phyloP scores from a whole-genome alignment of 129 eudicot species.

The Helichrysum umbraculigerum region DNA sequence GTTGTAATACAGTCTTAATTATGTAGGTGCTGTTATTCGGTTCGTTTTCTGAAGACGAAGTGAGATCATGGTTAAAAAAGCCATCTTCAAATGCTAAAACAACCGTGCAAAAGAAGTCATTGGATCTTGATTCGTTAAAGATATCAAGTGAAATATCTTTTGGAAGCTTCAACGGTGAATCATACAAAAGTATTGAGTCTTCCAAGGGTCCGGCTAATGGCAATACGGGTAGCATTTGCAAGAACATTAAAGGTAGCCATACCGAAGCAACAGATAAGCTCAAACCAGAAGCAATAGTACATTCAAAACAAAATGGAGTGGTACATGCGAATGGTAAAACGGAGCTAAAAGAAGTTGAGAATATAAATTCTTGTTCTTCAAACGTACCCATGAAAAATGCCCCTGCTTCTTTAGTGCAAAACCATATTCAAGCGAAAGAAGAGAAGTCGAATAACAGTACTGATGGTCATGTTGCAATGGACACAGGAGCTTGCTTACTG shows the following conservation, averaged over 20 bases:
- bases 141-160: constrained; percentile 38
- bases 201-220: constrained; percentile 21
- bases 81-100: constrained; percentile 34
- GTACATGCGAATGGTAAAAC: constrained; percentile 37
- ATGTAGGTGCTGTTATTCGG: constrained; percentile 77
- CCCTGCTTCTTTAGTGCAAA: constrained; percentile 11
- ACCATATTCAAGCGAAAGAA: constrained; percentile 24
- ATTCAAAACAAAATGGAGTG: constrained; percentile 54
- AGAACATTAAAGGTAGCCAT: constrained; percentile 28
- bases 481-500: constrained; percentile 33
- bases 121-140: constrained; percentile 34
- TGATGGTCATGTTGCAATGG: constrained; percentile 28
- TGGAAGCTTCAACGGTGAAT: constrained; percentile 47
- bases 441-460: constrained; percentile 34
- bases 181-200: constrained; percentile 22
- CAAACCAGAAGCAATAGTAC: constrained; percentile 28
- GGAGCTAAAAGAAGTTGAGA: constrained; percentile 28
- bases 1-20: neutral
- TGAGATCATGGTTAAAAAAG: constrained; percentile 48
- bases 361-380: neutral
- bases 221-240: constrained; percentile 19
- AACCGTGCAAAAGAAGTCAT: constrained; percentile 25
- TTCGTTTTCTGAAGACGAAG: constrained; percentile 92
- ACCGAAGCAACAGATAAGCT: constrained; percentile 18
- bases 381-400: constrained; percentile 12